phyloP scores from a whole-genome alignment of 2,329 filamentous ascomycete species.

The Didymella pomorum region DNA sequence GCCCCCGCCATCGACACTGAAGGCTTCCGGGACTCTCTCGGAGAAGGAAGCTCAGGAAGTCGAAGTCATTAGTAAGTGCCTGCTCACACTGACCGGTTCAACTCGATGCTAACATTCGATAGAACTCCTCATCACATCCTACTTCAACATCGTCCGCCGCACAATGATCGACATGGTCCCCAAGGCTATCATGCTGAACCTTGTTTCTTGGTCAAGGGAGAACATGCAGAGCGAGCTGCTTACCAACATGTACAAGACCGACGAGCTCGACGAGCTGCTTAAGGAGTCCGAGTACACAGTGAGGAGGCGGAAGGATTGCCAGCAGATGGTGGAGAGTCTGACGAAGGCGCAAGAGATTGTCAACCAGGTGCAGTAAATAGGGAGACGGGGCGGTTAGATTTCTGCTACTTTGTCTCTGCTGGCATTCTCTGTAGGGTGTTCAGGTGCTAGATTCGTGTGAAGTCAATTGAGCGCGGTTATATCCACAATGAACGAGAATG shows the following conservation, averaged over 20 bases:
- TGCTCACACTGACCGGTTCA: background rate
- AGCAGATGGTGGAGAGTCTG: slow-evolving; percentile 98
- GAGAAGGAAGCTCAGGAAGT: slow-evolving; percentile 96
- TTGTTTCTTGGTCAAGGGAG: slow-evolving; percentile 96
- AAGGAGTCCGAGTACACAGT: slow-evolving; percentile 99
- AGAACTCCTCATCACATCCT: slow-evolving; percentile 95
- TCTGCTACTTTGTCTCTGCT: slow-evolving; percentile 24
- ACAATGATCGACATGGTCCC: slow-evolving; percentile 99
- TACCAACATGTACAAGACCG: slow-evolving; percentile 94
- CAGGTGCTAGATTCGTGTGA: slow-evolving; percentile 27
- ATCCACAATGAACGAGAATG: background rate
- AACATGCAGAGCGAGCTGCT: slow-evolving; percentile 98
- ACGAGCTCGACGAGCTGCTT: slow-evolving; percentile 89
- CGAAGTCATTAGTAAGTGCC: slow-evolving; percentile 89
- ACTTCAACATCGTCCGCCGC: slow-evolving; percentile 97
- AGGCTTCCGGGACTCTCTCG: slow-evolving; percentile 90
- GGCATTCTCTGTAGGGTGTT: slow-evolving; percentile 35
- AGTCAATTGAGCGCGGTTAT: slow-evolving; percentile 23
- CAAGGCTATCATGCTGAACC: slow-evolving; percentile 97
- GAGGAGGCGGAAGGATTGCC: slow-evolving; percentile 94
- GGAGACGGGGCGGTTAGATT: slow-evolving; percentile 20
- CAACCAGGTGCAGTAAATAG: slow-evolving; percentile 66
- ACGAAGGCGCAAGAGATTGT: slow-evolving; percentile 94
- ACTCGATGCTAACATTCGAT: slow-evolving; percentile 29
- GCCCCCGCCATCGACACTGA: slow-evolving; percentile 87